These are phyloP conservation scores for Saccharomycopsis sp. DNA, from an alignment of 805 yeast genomes.

Conservation along the genomic window DNA sequence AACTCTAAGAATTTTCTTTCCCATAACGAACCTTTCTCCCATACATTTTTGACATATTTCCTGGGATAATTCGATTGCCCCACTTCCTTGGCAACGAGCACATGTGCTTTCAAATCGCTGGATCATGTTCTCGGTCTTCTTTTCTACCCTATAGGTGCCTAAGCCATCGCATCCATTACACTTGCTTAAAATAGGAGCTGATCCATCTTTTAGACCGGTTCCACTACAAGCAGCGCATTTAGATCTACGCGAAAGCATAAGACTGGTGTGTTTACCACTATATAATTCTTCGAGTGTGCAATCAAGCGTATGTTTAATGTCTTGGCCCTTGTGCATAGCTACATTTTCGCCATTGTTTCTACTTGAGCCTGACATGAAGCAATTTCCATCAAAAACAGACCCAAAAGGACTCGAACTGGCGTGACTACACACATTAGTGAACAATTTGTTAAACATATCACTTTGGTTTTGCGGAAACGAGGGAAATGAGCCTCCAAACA, in stretches of 20 bases:
- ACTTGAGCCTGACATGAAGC: background rate
- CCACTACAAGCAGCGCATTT: constrained; percentile 48
- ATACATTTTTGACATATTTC: constrained; percentile 36
- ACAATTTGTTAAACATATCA: background rate
- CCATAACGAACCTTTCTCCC: constrained; percentile 41
- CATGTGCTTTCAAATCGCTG: constrained; percentile 42
- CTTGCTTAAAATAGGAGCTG: constrained; percentile 15
- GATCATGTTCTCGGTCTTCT: constrained; percentile 39
- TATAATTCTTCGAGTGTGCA: constrained; percentile 52
- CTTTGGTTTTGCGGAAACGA: background rate
- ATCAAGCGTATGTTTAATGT: constrained; percentile 49
- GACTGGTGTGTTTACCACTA: constrained; percentile 48
- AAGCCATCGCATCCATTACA: constrained; percentile 38
- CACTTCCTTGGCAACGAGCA: constrained; percentile 40
- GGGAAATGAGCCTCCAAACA: background rate
- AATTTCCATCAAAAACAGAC: background rate
- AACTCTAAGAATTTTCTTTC: constrained; percentile 45
- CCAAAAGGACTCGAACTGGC: background rate
- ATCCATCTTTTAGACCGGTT: constrained; percentile 36
- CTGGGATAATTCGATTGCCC: constrained; percentile 24
- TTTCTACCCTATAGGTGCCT: constrained; percentile 36
- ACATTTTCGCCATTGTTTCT: background rate
- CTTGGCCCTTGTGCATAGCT: constrained; percentile 36
- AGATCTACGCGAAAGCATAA: constrained; percentile 46
- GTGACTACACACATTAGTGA: background rate